Evolutionary conservation across 768 basidiomycete species (phyloP), one percentile per base, ranked within the genome.

Genomic region (Lentinus brumalis): DNA sequence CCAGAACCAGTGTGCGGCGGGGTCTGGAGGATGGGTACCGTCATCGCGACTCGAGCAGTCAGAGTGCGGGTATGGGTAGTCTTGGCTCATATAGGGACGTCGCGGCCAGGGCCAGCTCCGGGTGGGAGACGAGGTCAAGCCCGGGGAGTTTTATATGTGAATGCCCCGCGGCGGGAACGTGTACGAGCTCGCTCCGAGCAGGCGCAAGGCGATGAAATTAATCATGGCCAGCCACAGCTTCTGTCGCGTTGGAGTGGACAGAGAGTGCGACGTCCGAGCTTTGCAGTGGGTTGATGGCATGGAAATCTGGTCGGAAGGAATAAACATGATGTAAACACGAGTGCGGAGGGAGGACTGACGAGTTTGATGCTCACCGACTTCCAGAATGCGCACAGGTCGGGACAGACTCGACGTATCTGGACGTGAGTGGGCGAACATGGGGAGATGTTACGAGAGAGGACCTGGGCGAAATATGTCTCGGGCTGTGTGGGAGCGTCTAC

Each of bases 281-380:
- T 29, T 40, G 56, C 45, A 60, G 44, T 21, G 54, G 45, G 18
- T 18, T 32, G 50, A 30, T 21, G 40, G 31, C 32, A 30, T 59
- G 44, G 57, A 59, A 65, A 60, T 58, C 59, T 58, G 56, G 59
- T 60, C 15, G 46, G 57, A 59, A 59, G 14, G 39, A 2, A 16
- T 30, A 40, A 44, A 16, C 60, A 65, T 62, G 64, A 56, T 55
- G 60, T 41, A 59, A 49, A 53, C 60, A 61, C 57, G 64, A 61
- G 64, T 53, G 50, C 53, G 45, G 55, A 50, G 53, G 52, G 32
- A 26, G 53, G 42, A 30, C 21, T 55, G 59, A 56, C 59, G 21
- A 40, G 46, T 46, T 40, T 49, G 59, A 41, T n/a, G 21, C n/a
- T 32, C 21, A 16, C 1, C 10, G 31, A 26, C 41, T 59, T 63